Percentiles rank a stretch among this genome's conserved stretches.
Evolutionary conservation across 208 protist genomes (phyloP).

Genomic region (Acanthamoeba culbertsoni): DNA sequence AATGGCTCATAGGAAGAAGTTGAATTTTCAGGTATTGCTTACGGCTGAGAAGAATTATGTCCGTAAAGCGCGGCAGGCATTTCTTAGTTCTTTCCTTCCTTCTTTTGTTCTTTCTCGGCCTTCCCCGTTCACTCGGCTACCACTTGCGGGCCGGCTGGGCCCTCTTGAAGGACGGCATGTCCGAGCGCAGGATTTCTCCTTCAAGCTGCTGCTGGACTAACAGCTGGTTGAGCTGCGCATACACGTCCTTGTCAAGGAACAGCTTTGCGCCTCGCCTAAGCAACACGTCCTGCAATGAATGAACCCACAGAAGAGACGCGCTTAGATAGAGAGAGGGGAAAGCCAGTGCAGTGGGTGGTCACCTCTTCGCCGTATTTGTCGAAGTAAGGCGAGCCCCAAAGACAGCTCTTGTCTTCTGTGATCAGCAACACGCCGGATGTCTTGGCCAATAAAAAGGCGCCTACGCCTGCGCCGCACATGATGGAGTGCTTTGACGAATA

Average conservation of each 20-base stretch:
- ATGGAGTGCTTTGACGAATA: neutral
- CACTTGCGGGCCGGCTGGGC: conserved; percentile 4
- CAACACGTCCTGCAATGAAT: neutral
- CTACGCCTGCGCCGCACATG: neutral
- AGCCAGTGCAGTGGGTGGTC: neutral
- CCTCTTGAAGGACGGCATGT: neutral
- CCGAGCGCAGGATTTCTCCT: conserved; percentile 27
- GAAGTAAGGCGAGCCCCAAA: conserved; percentile 43
- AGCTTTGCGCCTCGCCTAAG: neutral
- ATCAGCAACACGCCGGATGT: conserved; percentile 36
- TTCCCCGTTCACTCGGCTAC: too few species aligned
- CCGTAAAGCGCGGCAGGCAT: too few species aligned
- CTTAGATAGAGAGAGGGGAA: neutral
- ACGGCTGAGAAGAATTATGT: too few species aligned
- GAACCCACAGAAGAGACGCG: neutral
- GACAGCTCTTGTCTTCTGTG: conserved; percentile 7
- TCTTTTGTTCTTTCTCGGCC: too few species aligned
- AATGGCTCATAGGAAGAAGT: too few species aligned
- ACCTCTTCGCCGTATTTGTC: conserved; percentile 43
- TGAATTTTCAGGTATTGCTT: too few species aligned
- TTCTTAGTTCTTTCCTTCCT: too few species aligned
- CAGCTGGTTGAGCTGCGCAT: conserved; percentile 17
- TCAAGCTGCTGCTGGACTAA: conserved; percentile 6
- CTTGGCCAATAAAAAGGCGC: neutral
- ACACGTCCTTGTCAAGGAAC: neutral